Evolutionary conservation across 1,139 yeast species (phyloP).

Genomic region (Magnusiomyces fungicola): DNA sequence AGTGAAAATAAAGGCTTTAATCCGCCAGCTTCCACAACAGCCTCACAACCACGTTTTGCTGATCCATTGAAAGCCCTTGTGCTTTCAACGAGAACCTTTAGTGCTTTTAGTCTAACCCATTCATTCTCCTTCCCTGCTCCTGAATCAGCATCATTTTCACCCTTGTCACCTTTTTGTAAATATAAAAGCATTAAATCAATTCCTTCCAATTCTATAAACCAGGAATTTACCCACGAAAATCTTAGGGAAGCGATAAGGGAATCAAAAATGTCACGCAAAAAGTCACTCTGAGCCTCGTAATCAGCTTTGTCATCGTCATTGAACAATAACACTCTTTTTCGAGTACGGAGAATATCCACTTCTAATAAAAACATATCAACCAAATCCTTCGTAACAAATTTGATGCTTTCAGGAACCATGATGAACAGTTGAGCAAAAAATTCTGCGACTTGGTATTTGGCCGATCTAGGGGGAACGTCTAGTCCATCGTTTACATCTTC

Average conservation of each 20-base stretch:
- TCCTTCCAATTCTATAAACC: constrained; percentile 29
- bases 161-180: not conserved
- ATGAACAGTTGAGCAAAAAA: constrained; percentile 5
- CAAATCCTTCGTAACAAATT: constrained; percentile 5
- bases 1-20: constrained; percentile 20
- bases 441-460: not conserved
- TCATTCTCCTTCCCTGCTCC: constrained; percentile 14
- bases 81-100: constrained; percentile 23
- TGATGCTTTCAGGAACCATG: not conserved
- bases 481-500: constrained; percentile 3
- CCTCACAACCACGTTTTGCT: constrained; percentile 20
- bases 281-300: constrained; percentile 18
- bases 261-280: constrained; percentile 24
- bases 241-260: constrained; percentile 20
- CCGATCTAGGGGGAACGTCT: not conserved
- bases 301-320: too few relatives aligned
- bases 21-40: constrained; percentile 27
- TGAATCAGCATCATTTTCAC: not conserved
- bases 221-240: constrained; percentile 18
- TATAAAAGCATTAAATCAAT: constrained; percentile 26
- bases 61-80: constrained; percentile 18
- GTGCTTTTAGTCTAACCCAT: constrained; percentile 22
- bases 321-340: too few relatives aligned
- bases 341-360: constrained; percentile 9
- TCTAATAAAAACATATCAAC: constrained; percentile 11